These are phyloP conservation scores for Aureococcus anophagefferens DNA, from an alignment of 108 stramenopile species.

Conservation along the genomic window DNA sequence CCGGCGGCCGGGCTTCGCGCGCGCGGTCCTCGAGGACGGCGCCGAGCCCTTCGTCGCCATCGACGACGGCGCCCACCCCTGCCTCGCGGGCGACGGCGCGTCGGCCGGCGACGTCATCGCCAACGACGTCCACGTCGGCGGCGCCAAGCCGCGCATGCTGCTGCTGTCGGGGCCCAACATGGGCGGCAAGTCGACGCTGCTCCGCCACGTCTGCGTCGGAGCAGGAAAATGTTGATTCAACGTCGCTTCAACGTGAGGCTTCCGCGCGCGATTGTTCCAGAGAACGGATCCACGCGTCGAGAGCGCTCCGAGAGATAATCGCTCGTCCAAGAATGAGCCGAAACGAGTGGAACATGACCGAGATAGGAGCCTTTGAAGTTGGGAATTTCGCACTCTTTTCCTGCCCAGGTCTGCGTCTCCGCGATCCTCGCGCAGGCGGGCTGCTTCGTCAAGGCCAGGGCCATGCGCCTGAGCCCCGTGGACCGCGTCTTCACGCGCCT, in stretches of 20 bases:
- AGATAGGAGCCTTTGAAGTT: too few species aligned
- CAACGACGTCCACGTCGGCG: constrained; percentile 74
- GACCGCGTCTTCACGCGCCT: constrained; percentile 98
- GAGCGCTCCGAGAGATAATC: too few species aligned
- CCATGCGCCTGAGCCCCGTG: constrained; percentile 73
- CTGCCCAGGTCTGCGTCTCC: too few species aligned
- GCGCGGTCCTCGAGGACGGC: constrained; percentile 63
- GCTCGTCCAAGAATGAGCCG: too few species aligned
- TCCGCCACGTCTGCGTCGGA: constrained; percentile 96
- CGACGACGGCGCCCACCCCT: constrained; percentile 82
- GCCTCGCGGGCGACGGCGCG: constrained; percentile 62
- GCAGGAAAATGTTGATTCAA: too few species aligned
- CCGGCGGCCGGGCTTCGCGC: constrained; percentile 57
- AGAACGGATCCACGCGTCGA: too few species aligned
- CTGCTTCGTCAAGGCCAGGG: constrained; percentile 87
- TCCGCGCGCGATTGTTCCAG: too few species aligned
- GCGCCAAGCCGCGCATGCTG: constrained; percentile 49
- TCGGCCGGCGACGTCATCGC: constrained; percentile 74
- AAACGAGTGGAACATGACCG: too few species aligned
- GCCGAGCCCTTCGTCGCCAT: constrained; percentile 52
- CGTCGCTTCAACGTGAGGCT: too few species aligned
- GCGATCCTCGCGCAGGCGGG: constrained; percentile 94
- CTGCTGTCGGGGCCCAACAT: constrained; percentile 94
- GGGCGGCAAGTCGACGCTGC: constrained; percentile 91
- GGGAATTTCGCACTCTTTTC: too few species aligned